Base-by-base conservation (phyloP, 2,329 filamentous ascomycete species). In the Massarina eburnea region DNA sequence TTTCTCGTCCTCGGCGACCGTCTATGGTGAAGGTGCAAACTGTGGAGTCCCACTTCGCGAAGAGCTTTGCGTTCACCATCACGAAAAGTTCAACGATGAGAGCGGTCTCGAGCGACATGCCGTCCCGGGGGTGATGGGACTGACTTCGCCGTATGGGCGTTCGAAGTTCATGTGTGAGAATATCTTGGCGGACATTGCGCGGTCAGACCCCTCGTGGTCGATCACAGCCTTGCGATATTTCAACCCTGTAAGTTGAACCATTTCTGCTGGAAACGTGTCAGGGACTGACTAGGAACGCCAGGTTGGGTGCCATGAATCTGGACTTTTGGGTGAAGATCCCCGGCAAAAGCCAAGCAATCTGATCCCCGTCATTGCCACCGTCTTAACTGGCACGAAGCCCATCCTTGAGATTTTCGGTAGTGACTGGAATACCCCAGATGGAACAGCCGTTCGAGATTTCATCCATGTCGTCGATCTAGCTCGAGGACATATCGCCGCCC, bases 151-250 rank as follows among this genome's bases (percentile, higher is more conserved):
- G 1, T 86, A 86, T 57, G 83, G 82, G 15, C 76, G 83, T 41
- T 81, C 82, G 2, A 86, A 86, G 64, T 86, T 81, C 74, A 83
- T 86, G 68, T 82, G 80, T 48, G 84, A 86, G 60, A 82, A 82
- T 8, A 85, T 86, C 37, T 70, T 86, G 12, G 79, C 80, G 12
- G 84, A 86, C 59, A 67, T 83, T 32, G 82, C 81, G 12, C 68
- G 73, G 15, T 78, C 83, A 3, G 81, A 86, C 61, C 76, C 81
- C 5, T 74, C 77, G 19, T 85, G 82, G 81, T 78, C 77, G 14
- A 82, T 85, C 53, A 80, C 82, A 26, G 80, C 81, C 4, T 72
- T 86, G 21, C 76, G 83, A 22, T 86, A 86, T 67, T 86, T 86
- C 71, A 86, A 86, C 52, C 84, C 83, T 1, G 80, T 67, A 57